phyloP scores from a whole-genome alignment of 768 basidiomycete species.

The Asterophora parasitica region DNA sequence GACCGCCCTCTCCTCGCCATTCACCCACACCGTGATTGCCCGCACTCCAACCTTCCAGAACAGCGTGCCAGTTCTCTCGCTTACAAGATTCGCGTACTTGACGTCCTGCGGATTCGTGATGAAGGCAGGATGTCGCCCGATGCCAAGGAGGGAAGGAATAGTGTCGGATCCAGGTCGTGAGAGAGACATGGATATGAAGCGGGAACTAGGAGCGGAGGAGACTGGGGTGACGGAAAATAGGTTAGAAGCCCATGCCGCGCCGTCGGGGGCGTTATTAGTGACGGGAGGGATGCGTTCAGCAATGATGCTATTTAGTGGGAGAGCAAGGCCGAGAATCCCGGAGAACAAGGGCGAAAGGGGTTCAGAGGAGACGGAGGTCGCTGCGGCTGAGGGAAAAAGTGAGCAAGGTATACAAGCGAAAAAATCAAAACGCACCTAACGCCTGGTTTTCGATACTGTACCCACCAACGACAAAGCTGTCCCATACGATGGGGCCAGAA shows the following conservation, averaged over 20 bases:
- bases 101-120: conserved; percentile 50
- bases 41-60: conserved; percentile 63
- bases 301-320: conserved; percentile 70
- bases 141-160: conserved; percentile 58
- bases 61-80: conserved; percentile 33
- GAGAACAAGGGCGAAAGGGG: conserved; percentile 51
- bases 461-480: conserved; percentile 54
- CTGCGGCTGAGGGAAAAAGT: conserved; percentile 45
- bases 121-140: conserved; percentile 63
- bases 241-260: conserved; percentile 65
- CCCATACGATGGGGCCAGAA: conserved; percentile 66
- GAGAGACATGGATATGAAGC: conserved; percentile 66
- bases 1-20: conserved; percentile 37
- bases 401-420: background rate
- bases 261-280: conserved; percentile 49
- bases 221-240: conserved; percentile 63
- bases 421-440: conserved; percentile 41
- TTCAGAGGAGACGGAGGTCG: conserved; percentile 47
- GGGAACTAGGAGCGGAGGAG: conserved; percentile 46
- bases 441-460: conserved; percentile 66
- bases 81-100: conserved; percentile 43
- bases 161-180: conserved; percentile 58
- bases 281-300: conserved; percentile 44
- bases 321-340: conserved; percentile 73
- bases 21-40: conserved; percentile 57